Percentiles rank a stretch among this genome's conserved stretches.
Evolutionary conservation across 1,139 yeast genomes (phyloP).

Genomic region (Taiozyma onychis): DNA sequence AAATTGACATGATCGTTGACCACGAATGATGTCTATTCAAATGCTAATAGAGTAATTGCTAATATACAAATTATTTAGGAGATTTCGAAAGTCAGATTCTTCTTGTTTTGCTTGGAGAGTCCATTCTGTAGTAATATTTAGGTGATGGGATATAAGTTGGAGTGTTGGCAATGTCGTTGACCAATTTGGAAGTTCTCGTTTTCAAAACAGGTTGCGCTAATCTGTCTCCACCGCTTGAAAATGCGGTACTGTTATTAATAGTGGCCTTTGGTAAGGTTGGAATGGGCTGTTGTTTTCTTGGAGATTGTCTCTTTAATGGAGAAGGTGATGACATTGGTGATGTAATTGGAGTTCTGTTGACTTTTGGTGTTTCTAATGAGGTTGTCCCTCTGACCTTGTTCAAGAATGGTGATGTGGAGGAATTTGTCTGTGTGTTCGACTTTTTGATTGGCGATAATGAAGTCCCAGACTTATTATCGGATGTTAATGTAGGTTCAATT

Average conservation of each 20-base stretch:
- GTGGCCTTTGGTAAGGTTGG: slow-evolving; percentile 1
- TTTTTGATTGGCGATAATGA: slow-evolving; percentile 15
- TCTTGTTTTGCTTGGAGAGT: slow-evolving; percentile 34
- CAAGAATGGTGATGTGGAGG: slow-evolving; percentile 1
- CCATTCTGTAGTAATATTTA: slow-evolving; percentile 37
- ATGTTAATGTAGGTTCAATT: slow-evolving; percentile 26
- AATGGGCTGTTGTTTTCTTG: slow-evolving; percentile 4
- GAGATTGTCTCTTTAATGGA: slow-evolving; percentile 13
- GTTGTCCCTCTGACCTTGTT: neutral
- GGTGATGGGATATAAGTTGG: slow-evolving; percentile 36
- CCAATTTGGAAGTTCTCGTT: neutral
- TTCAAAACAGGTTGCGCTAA: neutral
- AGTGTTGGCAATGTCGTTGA: slow-evolving; percentile 9
- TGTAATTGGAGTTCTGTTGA: slow-evolving; percentile 18
- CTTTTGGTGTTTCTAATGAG: slow-evolving; percentile 1
- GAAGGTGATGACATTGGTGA: slow-evolving; percentile 25
- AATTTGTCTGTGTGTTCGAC: neutral
- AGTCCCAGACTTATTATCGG: slow-evolving; percentile 21
- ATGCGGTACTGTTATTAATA: slow-evolving; percentile 6
- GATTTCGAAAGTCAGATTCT: slow-evolving; percentile 14
- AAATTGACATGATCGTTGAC: neutral
- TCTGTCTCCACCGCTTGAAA: slow-evolving; percentile 1
- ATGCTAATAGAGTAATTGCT: slow-evolving; percentile 4
- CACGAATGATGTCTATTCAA: neutral
- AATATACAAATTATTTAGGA: neutral